These are phyloP conservation scores for Penicillium sp. DNA, from an alignment of 2,329 filamentous ascomycete genomes.

Conservation along the genomic window DNA sequence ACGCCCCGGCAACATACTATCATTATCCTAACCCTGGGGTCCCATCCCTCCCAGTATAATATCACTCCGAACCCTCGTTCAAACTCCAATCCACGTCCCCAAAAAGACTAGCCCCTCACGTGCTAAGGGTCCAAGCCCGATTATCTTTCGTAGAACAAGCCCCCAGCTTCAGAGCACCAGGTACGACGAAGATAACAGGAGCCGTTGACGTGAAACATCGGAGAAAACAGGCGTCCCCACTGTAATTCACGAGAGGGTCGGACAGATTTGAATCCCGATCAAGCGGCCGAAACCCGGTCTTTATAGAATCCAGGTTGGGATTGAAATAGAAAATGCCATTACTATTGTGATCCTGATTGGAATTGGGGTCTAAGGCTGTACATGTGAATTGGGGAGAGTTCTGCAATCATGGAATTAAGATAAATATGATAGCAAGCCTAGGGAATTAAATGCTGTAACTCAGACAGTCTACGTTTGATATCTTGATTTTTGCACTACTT, in stretches of 20 bases:
- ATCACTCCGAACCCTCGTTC: neutral
- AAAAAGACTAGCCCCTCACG: neutral
- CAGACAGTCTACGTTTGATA: too few species aligned
- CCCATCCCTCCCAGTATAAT: neutral
- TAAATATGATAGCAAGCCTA: too few species aligned
- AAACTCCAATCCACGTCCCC: slow-evolving; percentile 5
- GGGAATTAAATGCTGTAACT: too few species aligned
- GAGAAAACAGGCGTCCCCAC: slow-evolving; percentile 7
- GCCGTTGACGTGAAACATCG: slow-evolving; percentile 21
- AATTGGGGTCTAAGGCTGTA: neutral
- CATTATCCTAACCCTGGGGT: neutral
- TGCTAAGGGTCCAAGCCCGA: slow-evolving; percentile 1
- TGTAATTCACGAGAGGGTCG: neutral
- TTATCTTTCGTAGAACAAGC: neutral
- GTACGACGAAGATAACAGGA: slow-evolving; percentile 4
- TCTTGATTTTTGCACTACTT: too few species aligned
- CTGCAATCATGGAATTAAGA: too few species aligned
- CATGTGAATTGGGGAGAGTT: neutral
- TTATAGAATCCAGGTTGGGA: neutral
- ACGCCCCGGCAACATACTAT: neutral
- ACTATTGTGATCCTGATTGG: neutral
- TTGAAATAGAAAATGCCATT: neutral
- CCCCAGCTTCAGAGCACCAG: neutral
- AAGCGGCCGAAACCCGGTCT: neutral
- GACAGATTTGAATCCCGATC: slow-evolving; percentile 10